Conservation (phyloP, 176 grass and related monocot genomes). For the Thalia dealbata region DNA sequence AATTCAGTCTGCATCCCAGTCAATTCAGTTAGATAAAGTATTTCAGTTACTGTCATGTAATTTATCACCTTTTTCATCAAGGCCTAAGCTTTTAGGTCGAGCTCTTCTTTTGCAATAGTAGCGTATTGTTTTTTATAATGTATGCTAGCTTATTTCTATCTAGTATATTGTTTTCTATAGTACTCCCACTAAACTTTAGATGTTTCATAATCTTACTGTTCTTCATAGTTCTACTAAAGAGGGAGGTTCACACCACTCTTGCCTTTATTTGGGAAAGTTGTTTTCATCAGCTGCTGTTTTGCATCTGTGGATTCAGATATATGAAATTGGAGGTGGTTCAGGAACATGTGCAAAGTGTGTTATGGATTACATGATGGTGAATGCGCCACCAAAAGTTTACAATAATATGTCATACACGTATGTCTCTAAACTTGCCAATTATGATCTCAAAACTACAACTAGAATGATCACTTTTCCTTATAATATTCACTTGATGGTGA, state of each 20-base stretch:
- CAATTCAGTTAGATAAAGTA: not conserved
- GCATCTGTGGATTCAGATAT: conserved; percentile 55
- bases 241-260: not conserved
- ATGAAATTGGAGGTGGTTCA: conserved; percentile 92
- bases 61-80: not conserved
- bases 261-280: not conserved
- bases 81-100: not conserved
- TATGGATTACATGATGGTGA: conserved; percentile 95
- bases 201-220: not conserved
- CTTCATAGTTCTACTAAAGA: not conserved
- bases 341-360: conserved; percentile 92
- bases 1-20: not conserved
- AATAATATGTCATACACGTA: conserved; percentile 95
- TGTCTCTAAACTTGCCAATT: conserved; percentile 18
- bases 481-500: not conserved
- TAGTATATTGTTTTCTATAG: not conserved
- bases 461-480: not conserved
- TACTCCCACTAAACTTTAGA: not conserved
- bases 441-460: not conserved
- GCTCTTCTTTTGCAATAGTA: not conserved
- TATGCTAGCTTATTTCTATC: not conserved
- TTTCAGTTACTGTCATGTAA: not conserved
- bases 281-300: not conserved
- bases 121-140: not conserved
- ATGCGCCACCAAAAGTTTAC: conserved; percentile 85